Conservation (phyloP, 2,329 filamentous ascomycete species). For the Scedosporium minutisporum region DNA sequence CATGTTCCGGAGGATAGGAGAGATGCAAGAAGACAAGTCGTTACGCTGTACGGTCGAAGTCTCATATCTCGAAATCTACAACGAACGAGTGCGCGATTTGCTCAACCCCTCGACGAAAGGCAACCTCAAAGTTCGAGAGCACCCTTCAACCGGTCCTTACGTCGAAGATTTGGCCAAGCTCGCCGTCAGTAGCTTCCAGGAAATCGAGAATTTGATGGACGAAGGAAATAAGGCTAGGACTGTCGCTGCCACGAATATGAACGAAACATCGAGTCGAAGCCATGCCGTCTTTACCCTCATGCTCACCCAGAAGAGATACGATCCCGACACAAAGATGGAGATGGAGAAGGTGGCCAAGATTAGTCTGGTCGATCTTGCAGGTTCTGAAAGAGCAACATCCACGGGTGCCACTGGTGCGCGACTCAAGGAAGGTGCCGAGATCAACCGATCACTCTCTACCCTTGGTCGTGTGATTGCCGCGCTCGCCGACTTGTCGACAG, state of each 20-base stretch:
- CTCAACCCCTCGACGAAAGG: slow-evolving; percentile 93
- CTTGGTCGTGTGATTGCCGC: slow-evolving; percentile 95
- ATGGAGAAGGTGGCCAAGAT: slow-evolving; percentile 98
- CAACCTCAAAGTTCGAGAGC: slow-evolving; percentile 93
- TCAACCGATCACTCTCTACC: slow-evolving; percentile 93
- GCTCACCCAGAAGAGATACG: slow-evolving; percentile 85
- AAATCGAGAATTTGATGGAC: slow-evolving; percentile 98
- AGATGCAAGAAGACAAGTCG: slow-evolving; percentile 61
- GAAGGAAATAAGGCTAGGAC: slow-evolving; percentile 98
- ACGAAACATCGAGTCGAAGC: slow-evolving; percentile 96
- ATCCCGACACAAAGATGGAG: slow-evolving; percentile 89
- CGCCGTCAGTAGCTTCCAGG: slow-evolving; percentile 82
- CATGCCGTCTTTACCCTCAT: slow-evolving; percentile 97
- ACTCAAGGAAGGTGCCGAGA: slow-evolving; percentile 94
- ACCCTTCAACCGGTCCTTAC: slow-evolving; percentile 94
- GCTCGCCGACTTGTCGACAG: slow-evolving; percentile 78
- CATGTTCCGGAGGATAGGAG: slow-evolving; percentile 83
- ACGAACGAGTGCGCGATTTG: slow-evolving; percentile 90
- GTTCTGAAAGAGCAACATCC: slow-evolving; percentile 93
- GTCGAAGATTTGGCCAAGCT: slow-evolving; percentile 96
- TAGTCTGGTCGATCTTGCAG: slow-evolving; percentile 92
- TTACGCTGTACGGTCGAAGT: slow-evolving; percentile 90
- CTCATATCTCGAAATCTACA: slow-evolving; percentile 98
- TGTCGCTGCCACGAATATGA: slow-evolving; percentile 98
- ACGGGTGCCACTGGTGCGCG: slow-evolving; percentile 93